Evolutionary conservation across 2,329 filamentous ascomycete genomes (phyloP), one percentile per base, ranked within the genome.

Genomic region (Purpureocillium lavendulum): DNA sequence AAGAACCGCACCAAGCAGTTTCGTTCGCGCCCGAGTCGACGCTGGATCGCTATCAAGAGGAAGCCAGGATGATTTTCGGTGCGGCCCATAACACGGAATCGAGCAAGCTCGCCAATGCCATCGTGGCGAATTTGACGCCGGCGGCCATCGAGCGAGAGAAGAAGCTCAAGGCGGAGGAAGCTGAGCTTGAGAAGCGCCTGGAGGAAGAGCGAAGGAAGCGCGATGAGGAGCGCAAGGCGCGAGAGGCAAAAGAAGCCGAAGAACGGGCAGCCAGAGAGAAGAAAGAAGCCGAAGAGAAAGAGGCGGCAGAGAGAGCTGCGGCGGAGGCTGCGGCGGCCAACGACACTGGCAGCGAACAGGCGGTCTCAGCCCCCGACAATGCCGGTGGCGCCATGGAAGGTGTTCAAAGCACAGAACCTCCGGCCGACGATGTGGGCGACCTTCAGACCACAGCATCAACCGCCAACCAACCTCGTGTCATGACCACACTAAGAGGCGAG

Each of bases 21-120:
- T 69, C 79, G 3, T 97, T 97, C 58, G 66, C 72, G 15, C 71
- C 87, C 8, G 76, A 79, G 30, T 71, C 77, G 8, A 97, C 92
- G 1, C 69, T 74, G 40, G 72, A 75, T 39, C 82, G 92, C 45
- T 98, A 94, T 82, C 78, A 85, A 55, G 87, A 96, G 55, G 94
- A 97, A 59, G 82, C 88, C 8, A 81, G 83, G 46, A 80, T 98
- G 59, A 72, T 97, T 1, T 97, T 92, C 59, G 84, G 85, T 18
- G 63, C 69, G 16, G 70, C 65, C 36, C 75, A 82, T 36, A 41
- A 45, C 38, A 57, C 75, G 4, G 88, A 95, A 36, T 84, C 84
- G 55, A 75, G 80, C 3, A 70, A 75, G 44, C 70, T 94, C 13
- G 64, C 82, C 46, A 82, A 77, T 48, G 73, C 78, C 2, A 74